These are phyloP conservation scores for Lecanicillium sp. DNA, from an alignment of 2,329 filamentous ascomycete genomes.

Conservation along the genomic window DNA sequence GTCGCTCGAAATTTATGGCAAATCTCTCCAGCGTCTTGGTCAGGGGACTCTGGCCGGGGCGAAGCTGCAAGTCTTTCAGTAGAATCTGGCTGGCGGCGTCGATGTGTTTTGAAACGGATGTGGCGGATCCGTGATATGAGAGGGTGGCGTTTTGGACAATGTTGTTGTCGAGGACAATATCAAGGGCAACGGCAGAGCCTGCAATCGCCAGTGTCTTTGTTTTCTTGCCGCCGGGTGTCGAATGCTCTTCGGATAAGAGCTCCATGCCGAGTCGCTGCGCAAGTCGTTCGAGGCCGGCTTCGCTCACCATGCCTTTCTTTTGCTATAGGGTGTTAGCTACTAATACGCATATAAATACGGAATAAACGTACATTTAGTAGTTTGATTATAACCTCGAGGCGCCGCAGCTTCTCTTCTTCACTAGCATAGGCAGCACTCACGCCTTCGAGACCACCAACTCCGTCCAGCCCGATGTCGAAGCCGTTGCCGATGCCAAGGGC, in stretches of 20 bases:
- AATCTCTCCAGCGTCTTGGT: conserved; percentile 68
- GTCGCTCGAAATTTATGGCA: conserved; percentile 61
- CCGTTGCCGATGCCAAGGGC: conserved; percentile 44
- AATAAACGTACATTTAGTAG: conserved; percentile 40
- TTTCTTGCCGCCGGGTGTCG: conserved; percentile 41
- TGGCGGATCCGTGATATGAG: conserved; percentile 54
- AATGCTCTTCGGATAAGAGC: conserved; percentile 51
- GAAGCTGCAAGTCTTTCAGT: conserved; percentile 55
- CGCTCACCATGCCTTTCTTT: conserved; percentile 60
- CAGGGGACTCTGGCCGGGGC: conserved; percentile 54
- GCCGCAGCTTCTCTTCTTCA: conserved; percentile 50
- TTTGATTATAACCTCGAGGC: conserved; percentile 46
- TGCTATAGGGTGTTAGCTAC: conserved; percentile 24
- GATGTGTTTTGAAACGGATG: conserved; percentile 53
- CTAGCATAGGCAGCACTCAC: conserved; percentile 34
- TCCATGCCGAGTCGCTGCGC: conserved; percentile 62
- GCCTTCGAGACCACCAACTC: conserved; percentile 40
- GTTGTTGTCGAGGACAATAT: conserved; percentile 56
- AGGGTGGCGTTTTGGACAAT: conserved; percentile 58
- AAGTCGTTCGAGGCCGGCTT: conserved; percentile 67
- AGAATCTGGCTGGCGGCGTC: conserved; percentile 61
- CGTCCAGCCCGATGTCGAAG: conserved; percentile 49
- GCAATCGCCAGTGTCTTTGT: conserved; percentile 55
- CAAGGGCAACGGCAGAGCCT: conserved; percentile 53
- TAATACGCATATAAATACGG: background rate